Evolutionary conservation across 2,329 filamentous ascomycete species (phyloP).

Genomic region (Sporothrix pseudoabietina): DNA sequence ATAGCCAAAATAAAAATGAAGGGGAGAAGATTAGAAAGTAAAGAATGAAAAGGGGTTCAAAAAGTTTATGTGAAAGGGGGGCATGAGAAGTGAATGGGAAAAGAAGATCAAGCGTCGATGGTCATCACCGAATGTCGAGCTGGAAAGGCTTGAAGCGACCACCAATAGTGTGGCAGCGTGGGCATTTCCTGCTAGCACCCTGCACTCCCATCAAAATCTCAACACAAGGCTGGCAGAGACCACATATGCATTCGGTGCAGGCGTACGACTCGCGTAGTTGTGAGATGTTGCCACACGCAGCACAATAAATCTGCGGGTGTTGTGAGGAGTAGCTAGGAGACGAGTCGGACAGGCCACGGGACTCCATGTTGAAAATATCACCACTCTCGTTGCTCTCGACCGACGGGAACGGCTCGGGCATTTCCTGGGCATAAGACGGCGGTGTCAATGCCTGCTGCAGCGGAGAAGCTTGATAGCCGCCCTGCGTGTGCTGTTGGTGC

Average conservation of each 20-base stretch:
- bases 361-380: conserved; percentile 71
- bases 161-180: conserved; percentile 75
- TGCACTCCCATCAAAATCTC: conserved; percentile 77
- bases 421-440: conserved; percentile 68
- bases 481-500: conserved; percentile 36
- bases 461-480: conserved; percentile 81
- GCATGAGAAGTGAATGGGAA: not conserved
- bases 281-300: conserved; percentile 78
- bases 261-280: conserved; percentile 83
- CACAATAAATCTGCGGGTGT: conserved; percentile 86
- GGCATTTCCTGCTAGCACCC: conserved; percentile 74
- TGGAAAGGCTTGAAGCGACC: conserved; percentile 84
- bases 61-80: not conserved
- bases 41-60: conserved; percentile 10
- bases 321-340: conserved; percentile 74
- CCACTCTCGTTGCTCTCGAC: conserved; percentile 78
- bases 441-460: conserved; percentile 89
- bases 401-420: conserved; percentile 80
- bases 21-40: not conserved
- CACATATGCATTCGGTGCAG: conserved; percentile 95
- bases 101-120: not conserved
- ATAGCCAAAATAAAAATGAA: conserved; percentile 13
- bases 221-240: conserved; percentile 85
- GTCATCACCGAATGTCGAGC: conserved; percentile 69
- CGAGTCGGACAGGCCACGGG: conserved; percentile 66